Evolutionary conservation across 2,329 filamentous ascomycete genomes (phyloP), one percentile per base, ranked within the genome.

Genomic region (Fonsecaea erecta): DNA sequence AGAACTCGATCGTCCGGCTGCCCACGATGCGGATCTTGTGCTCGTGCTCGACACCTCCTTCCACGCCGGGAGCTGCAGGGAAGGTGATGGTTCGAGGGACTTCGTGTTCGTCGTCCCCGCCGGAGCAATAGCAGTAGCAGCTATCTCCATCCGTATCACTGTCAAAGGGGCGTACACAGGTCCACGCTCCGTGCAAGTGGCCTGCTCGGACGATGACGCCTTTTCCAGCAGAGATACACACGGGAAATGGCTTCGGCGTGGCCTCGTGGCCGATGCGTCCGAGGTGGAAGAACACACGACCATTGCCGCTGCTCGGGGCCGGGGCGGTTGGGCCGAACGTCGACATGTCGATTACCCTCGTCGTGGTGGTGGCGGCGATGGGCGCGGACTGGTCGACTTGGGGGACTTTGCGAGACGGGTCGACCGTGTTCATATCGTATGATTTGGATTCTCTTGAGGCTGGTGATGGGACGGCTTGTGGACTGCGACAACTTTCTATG

Each of bases 121-220:
- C 28, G 8, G 3, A 30, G 28, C 28, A 30, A 30, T 8, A 30
- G 28, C 7, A 18, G 21, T 21, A 52, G 48, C 16, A 34, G 16
- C n/a, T 12, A 2, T 34, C 26, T 8, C 3, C 12, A 5, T n/a
- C 1, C 14, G 1, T 11, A 0, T 53, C 16, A 14, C 11, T 32
- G 2, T 30, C 8, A 8, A 24, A 34, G 1, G 14, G 26, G n/a
- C 26, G 51, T 2, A 34, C 14, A n/a, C 26, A 30, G 0, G 51
- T 53, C 43, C 43, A 48, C 7, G 43, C 18, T 1, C 43, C 43
- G 43, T 32, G 14, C 51, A 53, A 32, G 24, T 32, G 12, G 26
- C 51, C 30, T 53, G n/a, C 51, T n/a, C 26, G 7, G 26, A 53
- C 51, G 24, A 53, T n/a, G 26, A 53, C 51, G 18, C 51, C 51